Base-by-base conservation (phyloP, 2,329 filamentous ascomycete genomes). In the Cordyceps farinosa region DNA sequence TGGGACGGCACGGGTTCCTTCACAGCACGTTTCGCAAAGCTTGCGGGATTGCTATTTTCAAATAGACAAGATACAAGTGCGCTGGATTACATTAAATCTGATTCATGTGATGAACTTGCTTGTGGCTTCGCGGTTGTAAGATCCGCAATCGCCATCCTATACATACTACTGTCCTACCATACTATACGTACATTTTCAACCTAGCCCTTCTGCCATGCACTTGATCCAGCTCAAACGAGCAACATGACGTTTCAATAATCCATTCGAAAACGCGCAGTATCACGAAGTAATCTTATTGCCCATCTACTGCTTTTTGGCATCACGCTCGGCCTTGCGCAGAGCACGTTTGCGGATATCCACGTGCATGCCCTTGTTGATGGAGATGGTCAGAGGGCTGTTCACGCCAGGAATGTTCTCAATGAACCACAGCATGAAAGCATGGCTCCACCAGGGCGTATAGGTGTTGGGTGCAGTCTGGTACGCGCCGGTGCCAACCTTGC, bases 401-500 rank as follows among this genome's bases (percentile, higher is more conserved):
- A 79, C 76, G 6, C 84, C 84, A 38, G 83, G 71, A 0, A 84
- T 80, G 67, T 78, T 86, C 74, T 87, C 84, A 42, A 97, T 80
- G 63, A 86, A 85, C 89, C 91, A 97, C 67, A 94, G 88, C 87
- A 97, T 90, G 61, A 96, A 73, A 0, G 89, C 91, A 76, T 99
- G 95, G 68, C 85, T 90, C 93, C 93, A 98, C 80, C 89, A 97
- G 0, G 95, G 96, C 2, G 92, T 96, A 71, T 91, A 94, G 42
- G 91, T 96, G 77, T 90, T 89, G 6, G 90, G 87, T 63, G 92
- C 90, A 13, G 85, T 84, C 73, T 96, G 91, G 69, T 90, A 91
- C 56, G 90, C 87, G 65, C 91, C 90, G 62, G 85, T 86, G 54
- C 94, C 94, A 70, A 99, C 84, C 82, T 95, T 97, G 67, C 84